These are phyloP conservation scores for Stylonectria norvegica DNA, from an alignment of 2,329 filamentous ascomycete genomes.

Conservation along the genomic window DNA sequence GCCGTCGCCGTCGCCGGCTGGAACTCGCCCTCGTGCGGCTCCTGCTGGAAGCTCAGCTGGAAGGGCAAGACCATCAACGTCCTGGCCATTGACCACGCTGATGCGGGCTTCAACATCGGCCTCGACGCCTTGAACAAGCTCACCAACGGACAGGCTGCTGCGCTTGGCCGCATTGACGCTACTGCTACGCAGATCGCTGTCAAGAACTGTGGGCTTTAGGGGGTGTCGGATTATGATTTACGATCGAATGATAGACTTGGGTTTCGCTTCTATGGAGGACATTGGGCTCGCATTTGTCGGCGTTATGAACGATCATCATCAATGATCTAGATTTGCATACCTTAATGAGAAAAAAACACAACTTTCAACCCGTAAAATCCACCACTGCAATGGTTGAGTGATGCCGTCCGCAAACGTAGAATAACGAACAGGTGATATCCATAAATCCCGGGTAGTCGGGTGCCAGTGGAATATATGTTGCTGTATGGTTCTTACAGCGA, in stretches of 20 bases:
- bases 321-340: too few relatives aligned
- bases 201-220: constrained; percentile 43
- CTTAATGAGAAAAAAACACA: too few relatives aligned
- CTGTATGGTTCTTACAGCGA: too few relatives aligned
- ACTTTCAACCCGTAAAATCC: too few relatives aligned
- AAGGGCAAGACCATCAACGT: constrained; percentile 50
- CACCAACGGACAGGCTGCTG: constrained; percentile 48
- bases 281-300: too few relatives aligned
- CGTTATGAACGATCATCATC: too few relatives aligned
- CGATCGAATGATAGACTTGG: constrained; percentile 3
- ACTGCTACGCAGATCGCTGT: constrained; percentile 40
- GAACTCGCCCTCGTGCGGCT: constrained; percentile 57
- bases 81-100: constrained; percentile 53
- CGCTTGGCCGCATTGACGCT: constrained; percentile 53
- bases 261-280: constrained; percentile 4
- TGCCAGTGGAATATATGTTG: too few relatives aligned
- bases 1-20: constrained; percentile 49
- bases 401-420: too few relatives aligned
- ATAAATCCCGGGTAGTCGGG: too few relatives aligned
- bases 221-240: constrained; percentile 11
- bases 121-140: constrained; percentile 53
- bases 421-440: too few relatives aligned
- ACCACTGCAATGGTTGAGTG: too few relatives aligned
- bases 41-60: constrained; percentile 56
- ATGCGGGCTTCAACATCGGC: constrained; percentile 54